Evolutionary conservation across 108 stramenopile species (phyloP).

Genomic region (Phaeodactylum tricornutum): DNA sequence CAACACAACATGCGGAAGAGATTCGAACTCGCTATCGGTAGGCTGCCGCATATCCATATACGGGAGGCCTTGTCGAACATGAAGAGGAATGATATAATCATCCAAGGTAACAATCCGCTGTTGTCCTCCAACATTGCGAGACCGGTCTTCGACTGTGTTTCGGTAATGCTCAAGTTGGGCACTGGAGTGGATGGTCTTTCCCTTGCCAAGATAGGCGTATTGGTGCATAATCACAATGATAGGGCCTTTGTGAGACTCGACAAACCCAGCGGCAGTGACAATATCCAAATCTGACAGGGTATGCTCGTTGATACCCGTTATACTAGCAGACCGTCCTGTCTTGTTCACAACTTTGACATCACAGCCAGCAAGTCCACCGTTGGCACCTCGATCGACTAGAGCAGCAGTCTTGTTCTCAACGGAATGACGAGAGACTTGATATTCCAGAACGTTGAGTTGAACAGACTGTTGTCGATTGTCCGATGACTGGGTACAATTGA

Average conservation of each 20-base stretch:
- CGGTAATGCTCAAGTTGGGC: constrained; percentile 1
- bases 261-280: constrained; percentile 17
- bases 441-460: background rate
- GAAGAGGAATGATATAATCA: constrained; percentile 8
- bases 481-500: no score
- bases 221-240: constrained; percentile 9
- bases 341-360: constrained; percentile 6
- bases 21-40: background rate
- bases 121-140: constrained; percentile 6
- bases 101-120: constrained; percentile 11
- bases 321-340: constrained; percentile 2
- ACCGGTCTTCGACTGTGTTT: constrained; percentile 6
- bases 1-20: constrained; percentile 8
- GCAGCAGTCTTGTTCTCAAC: no score
- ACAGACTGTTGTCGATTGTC: no score
- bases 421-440: background rate
- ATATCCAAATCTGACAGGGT: background rate
- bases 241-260: background rate
- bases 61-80: background rate
- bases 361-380: constrained; percentile 18
- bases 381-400: constrained; percentile 27
- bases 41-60: constrained; percentile 1
- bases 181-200: constrained; percentile 11
- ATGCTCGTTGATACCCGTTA: constrained; percentile 26
- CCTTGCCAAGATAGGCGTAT: constrained; percentile 4